A percentile compares a stretch with the other conserved stretches of the same genome.
Evolutionary conservation across 495 filamentous ascomycete genomes (phyloP).

Genomic region (Chaetomium cochliodes): DNA sequence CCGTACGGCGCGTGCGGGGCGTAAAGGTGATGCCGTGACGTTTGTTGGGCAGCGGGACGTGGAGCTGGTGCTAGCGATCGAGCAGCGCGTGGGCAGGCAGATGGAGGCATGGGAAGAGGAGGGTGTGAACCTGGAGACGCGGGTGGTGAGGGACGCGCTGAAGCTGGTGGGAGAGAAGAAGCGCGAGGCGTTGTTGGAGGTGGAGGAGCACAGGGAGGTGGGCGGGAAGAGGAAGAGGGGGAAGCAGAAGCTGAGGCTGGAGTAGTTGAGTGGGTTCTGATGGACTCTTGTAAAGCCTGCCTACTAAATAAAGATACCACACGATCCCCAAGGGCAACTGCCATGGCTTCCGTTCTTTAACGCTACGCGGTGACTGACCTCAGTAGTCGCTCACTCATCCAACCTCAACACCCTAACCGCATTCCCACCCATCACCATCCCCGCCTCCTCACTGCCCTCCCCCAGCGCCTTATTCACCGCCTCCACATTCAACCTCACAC

Average conservation of each 20-base stretch:
- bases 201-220: constrained; percentile 89
- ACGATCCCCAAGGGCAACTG: background rate
- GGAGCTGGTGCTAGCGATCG: constrained; percentile 79
- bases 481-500: constrained; percentile 73
- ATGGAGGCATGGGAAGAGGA: constrained; percentile 84
- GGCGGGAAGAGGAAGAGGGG: constrained; percentile 68
- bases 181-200: constrained; percentile 79
- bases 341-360: too few species aligned
- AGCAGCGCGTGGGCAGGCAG: constrained; percentile 72
- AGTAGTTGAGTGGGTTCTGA: background rate
- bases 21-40: constrained; percentile 76
- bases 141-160: constrained; percentile 77
- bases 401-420: constrained; percentile 63
- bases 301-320: background rate
- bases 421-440: constrained; percentile 66
- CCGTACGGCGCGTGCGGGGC: constrained; percentile 88
- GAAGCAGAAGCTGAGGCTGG: constrained; percentile 49
- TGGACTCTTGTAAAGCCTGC: background rate
- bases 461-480: constrained; percentile 65
- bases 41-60: constrained; percentile 93
- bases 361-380: too few species aligned
- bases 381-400: constrained; percentile 29
- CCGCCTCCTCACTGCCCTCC: constrained; percentile 48
- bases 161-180: constrained; percentile 91
- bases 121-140: constrained; percentile 81